Base-by-base conservation (phyloP, 2,329 filamentous ascomycete genomes). In the Ophiostoma triangulosporum region DNA sequence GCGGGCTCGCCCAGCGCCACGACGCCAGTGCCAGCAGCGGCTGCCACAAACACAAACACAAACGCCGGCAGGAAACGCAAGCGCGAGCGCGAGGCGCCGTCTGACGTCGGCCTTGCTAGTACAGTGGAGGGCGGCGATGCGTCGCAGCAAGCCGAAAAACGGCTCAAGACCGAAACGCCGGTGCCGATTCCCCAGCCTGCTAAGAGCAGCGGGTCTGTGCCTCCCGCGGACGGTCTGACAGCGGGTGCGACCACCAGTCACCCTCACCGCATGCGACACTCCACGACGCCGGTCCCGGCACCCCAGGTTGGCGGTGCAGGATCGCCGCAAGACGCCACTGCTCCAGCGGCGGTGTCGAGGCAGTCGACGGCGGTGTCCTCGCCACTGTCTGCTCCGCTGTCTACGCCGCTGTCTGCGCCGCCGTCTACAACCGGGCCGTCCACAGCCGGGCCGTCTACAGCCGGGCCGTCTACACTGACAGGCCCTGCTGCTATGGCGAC, bases 121-220 rank as follows among this genome's bases (percentile, higher is more conserved):
- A 49, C 48, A 20, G 52, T 53, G 38, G 55, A 55, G n/a, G 53
- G 49, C 5, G 48, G n/a, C 6, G 53, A 52, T 12, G 45, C 35
- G 9, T 6, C 14, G 6, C 15, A 43, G 38, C 15, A 43, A 31
- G 20, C 45, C 36, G 32, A 62, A 38, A 68, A 68, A 61, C 63
- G 66, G 3, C 62, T 63, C 48, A 68, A 68, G 59, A 68, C 65
- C 1, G 66, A 68, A 57, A 68, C 66, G n/a, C 66, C 66, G 2
- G 66, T 68, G 15, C 66, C 66, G 17, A 64, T 66, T 24, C 66
- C 66, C 0, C 62, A 64, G 27, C 61, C 62, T 8, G 58, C 59
- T n/a, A 51, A 56, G 8, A 48, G 46, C 26, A 46, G 46, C 17
- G 33, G 46, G 5, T 60, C 62, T 20, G 59, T 58, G 35, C 50